phyloP scores from a whole-genome alignment of 257 asterid species.

The Gentiana macrophylla region DNA sequence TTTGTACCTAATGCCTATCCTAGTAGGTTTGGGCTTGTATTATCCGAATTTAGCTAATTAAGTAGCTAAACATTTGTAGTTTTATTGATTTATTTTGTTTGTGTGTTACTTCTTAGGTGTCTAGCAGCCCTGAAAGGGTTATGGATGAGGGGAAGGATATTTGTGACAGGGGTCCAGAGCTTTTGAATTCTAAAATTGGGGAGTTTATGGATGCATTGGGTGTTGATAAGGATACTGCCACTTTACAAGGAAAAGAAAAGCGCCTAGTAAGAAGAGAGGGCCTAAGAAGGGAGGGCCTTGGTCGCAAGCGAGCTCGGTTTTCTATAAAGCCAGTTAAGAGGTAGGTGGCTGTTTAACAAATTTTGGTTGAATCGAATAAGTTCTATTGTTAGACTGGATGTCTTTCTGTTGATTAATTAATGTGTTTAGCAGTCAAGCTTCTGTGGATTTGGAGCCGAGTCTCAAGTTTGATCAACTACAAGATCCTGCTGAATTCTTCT shows the following conservation, averaged over 20 bases:
- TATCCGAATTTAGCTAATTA: no score
- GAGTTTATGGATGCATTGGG: slow-evolving; percentile 25
- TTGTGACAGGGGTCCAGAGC: slow-evolving; percentile 50
- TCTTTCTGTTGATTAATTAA: slow-evolving; percentile 4
- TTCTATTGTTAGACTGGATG: background rate
- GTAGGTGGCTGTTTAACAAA: slow-evolving; percentile 19
- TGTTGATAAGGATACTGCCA: slow-evolving; percentile 20
- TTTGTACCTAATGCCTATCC: no score
- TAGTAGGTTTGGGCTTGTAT: no score
- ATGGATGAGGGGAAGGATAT: slow-evolving; percentile 62
- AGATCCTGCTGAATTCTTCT: slow-evolving; percentile 68
- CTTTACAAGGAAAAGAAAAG: slow-evolving; percentile 36
- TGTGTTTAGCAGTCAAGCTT: slow-evolving; percentile 48
- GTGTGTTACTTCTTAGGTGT: slow-evolving; percentile 11
- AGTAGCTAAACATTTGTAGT: background rate
- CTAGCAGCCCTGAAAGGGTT: slow-evolving; percentile 48
- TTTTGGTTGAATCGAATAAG: background rate
- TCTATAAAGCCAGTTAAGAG: slow-evolving; percentile 44
- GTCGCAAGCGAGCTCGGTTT: slow-evolving; percentile 54
- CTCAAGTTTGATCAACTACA: slow-evolving; percentile 32
- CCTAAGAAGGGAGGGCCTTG: slow-evolving; percentile 33
- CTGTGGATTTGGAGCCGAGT: slow-evolving; percentile 31
- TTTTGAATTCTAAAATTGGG: slow-evolving; percentile 28
- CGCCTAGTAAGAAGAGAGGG: slow-evolving; percentile 44
- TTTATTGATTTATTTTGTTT: no score